Percentiles rank a stretch among this genome's conserved stretches.
phyloP scores from a whole-genome alignment of 306 rosid species.

The Medicago lupulina region DNA sequence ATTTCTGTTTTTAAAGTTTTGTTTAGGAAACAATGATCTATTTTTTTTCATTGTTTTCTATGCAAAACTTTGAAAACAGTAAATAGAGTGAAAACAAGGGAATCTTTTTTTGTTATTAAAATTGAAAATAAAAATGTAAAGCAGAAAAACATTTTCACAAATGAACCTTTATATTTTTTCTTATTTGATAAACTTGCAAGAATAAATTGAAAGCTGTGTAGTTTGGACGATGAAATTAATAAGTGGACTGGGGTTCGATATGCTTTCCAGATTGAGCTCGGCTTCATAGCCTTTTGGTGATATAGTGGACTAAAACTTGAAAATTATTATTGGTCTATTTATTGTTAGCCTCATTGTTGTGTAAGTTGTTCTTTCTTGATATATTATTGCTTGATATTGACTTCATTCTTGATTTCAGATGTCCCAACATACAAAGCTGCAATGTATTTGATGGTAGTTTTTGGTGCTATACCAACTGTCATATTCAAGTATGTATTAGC shows the following conservation, averaged over 20 bases:
- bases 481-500: constrained; percentile 69
- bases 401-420: constrained; percentile 58
- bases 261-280: constrained; percentile 27
- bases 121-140: not conserved
- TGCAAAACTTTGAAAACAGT: not conserved
- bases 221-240: not conserved
- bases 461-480: constrained; percentile 81
- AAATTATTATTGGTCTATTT: constrained; percentile 29
- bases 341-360: constrained; percentile 11
- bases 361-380: constrained; percentile 27
- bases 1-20: not conserved
- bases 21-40: not conserved
- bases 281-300: not conserved
- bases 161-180: not conserved
- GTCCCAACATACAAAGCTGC: constrained; percentile 56
- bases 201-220: constrained; percentile 31
- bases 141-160: not conserved
- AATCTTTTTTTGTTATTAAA: not conserved
- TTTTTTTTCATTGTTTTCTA: not conserved
- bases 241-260: constrained; percentile 16
- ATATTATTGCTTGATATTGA: constrained; percentile 30
- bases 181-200: not conserved
- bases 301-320: constrained; percentile 18
- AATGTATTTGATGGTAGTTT: constrained; percentile 68
- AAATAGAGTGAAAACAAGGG: constrained; percentile 10